Evolutionary conservation across 768 basidiomycete species (phyloP).

Genomic region (Boletus subcaerulescens): DNA sequence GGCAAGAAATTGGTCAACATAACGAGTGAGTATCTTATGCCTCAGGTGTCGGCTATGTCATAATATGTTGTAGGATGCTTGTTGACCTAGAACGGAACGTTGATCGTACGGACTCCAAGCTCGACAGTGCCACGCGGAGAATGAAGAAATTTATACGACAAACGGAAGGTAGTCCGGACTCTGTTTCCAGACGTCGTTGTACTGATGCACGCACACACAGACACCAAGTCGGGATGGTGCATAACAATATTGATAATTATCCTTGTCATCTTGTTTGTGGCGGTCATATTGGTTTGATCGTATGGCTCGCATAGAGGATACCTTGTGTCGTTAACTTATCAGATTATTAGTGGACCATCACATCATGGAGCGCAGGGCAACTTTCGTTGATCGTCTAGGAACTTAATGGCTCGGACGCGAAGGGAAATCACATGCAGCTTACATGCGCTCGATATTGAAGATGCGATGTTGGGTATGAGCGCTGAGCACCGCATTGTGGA

Average conservation of each 20-base stretch:
- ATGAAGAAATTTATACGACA: slow-evolving; percentile 82
- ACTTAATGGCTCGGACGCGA: neutral
- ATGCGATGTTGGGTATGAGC: too few relatives aligned
- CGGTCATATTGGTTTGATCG: slow-evolving; percentile 69
- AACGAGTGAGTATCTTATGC: slow-evolving; percentile 62
- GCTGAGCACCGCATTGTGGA: too few relatives aligned
- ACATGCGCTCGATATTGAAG: neutral
- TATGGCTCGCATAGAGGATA: slow-evolving; percentile 3
- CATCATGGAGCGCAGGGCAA: neutral
- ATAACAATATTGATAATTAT: slow-evolving; percentile 82
- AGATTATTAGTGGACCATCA: slow-evolving; percentile 1
- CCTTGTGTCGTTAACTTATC: slow-evolving; percentile 16
- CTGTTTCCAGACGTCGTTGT: neutral
- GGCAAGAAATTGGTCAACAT: slow-evolving; percentile 87
- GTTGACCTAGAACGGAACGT: slow-evolving; percentile 75
- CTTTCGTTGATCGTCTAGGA: neutral
- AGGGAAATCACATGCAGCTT: neutral
- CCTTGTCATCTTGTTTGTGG: slow-evolving; percentile 69
- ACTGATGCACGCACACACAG: slow-evolving; percentile 36
- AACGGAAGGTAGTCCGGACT: slow-evolving; percentile 57
- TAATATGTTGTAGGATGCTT: slow-evolving; percentile 56
- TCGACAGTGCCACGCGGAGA: slow-evolving; percentile 60
- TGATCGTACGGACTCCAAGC: slow-evolving; percentile 62
- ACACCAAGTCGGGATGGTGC: slow-evolving; percentile 88
- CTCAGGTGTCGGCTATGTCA: neutral